Percentiles rank a stretch among this genome's conserved stretches.
These are phyloP conservation scores for Euptelea pleiosperma DNA, from an alignment of 164 flowering plant genomes.

Conservation along the genomic window DNA sequence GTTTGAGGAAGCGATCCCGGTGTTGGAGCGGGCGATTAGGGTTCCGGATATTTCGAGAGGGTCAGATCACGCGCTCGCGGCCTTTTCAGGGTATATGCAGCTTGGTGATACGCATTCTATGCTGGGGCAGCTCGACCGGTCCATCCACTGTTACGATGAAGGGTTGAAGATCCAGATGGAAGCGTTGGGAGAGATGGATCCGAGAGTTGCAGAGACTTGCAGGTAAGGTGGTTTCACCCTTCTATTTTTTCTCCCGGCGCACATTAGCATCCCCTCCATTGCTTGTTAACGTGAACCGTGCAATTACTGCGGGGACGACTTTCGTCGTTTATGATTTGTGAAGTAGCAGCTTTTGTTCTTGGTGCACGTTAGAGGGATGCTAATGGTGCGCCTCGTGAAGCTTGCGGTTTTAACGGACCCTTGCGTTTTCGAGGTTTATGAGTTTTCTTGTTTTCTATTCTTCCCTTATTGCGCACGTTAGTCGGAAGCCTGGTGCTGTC, in stretches of 20 bases:
- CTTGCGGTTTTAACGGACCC: too few species aligned
- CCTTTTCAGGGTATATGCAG: conserved; percentile 95
- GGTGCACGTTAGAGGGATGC: not conserved
- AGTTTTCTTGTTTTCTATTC: too few species aligned
- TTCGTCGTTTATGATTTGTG: not conserved
- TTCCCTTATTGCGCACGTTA: too few species aligned
- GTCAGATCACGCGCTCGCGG: conserved; percentile 87
- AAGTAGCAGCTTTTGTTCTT: too few species aligned
- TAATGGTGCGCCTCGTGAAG: not conserved
- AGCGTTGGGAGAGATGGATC: conserved; percentile 85
- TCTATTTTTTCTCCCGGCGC: not conserved
- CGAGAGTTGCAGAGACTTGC: conserved; percentile 97
- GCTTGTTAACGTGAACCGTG: not conserved
- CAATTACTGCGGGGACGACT: too few species aligned
- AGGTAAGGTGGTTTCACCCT: conserved; percentile 38
- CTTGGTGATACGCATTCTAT: conserved; percentile 92
- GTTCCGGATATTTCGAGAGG: conserved; percentile 67
- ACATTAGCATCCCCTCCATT: not conserved
- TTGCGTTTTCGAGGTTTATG: too few species aligned
- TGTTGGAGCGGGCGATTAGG: conserved; percentile 71
- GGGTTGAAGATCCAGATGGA: conserved; percentile 84
- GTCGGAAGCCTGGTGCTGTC: too few species aligned
- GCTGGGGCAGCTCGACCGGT: conserved; percentile 84
- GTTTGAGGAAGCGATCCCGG: conserved; percentile 94
- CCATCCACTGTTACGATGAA: conserved; percentile 65